These are phyloP conservation scores for Cordyceps cateniannulata DNA, from an alignment of 2,329 filamentous ascomycete genomes.

Conservation along the genomic window DNA sequence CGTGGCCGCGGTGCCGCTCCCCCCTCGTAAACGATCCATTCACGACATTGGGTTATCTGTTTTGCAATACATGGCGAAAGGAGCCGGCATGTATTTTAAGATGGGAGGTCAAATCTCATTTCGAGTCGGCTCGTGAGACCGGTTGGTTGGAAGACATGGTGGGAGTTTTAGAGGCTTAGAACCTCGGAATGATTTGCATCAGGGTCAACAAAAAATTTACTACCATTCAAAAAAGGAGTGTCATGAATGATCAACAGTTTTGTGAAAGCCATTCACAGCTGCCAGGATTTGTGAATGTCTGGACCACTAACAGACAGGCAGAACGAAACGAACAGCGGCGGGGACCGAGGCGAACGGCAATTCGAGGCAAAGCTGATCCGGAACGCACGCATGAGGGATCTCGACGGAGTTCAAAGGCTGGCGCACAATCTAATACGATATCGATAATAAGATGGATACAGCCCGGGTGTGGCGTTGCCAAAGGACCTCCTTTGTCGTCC, in stretches of 20 bases:
- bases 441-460: not conserved
- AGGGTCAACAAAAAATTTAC: slow-evolving; percentile 32
- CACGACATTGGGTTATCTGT: slow-evolving; percentile 36
- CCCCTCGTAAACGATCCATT: slow-evolving; percentile 49
- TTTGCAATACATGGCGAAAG: slow-evolving; percentile 37
- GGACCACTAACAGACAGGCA: not conserved
- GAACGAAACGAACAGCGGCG: not conserved
- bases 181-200: slow-evolving; percentile 45
- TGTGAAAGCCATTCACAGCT: slow-evolving; percentile 2
- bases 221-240: slow-evolving; percentile 12
- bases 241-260: slow-evolving; percentile 5
- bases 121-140: slow-evolving; percentile 34
- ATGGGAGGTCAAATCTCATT: slow-evolving; percentile 34
- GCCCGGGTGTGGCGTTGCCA: too few relatives aligned
- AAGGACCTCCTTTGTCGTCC: too few relatives aligned
- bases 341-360: not conserved
- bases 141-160: slow-evolving; percentile 35
- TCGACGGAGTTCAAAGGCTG: not conserved
- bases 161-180: slow-evolving; percentile 42
- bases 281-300: not conserved
- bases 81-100: slow-evolving; percentile 44
- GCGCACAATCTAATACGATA: not conserved
- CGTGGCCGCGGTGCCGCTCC: slow-evolving; percentile 78
- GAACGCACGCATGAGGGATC: not conserved
- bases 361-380: not conserved